Base-by-base conservation (phyloP, 176 grass and related monocot genomes). In the Aegilops longissima region DNA sequence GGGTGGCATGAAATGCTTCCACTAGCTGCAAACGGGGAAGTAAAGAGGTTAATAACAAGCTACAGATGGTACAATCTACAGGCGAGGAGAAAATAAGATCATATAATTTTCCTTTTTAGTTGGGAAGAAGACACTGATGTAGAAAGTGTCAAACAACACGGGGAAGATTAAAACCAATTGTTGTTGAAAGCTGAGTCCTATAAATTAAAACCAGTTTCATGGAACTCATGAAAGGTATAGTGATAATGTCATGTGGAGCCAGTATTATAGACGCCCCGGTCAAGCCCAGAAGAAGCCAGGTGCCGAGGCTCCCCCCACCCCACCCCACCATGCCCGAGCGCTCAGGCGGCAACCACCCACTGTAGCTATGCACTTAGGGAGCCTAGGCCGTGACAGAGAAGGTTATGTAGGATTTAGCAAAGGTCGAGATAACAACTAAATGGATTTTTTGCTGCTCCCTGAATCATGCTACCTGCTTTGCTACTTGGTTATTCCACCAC, bases 1-100 rank as follows among this genome's bases (percentile, higher is more conserved):
- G 84, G 38, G 96, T 98, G 54, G 96, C 96, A 89, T 95, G 93
- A 89, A 98, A 98, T 75, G 96, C 96, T 84, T 98, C 93, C 49
- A 98, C 91, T 86, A 98, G 84, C 96, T 98, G 88, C 49, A 81
- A 21, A 67, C 51, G 2, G 38, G 58, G 6, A 68, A 58, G 25
- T n/a, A 18, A 87, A 82, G 66, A 89, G 40, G 29, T 75, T 21
- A 87, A 75, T 30, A 80, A 51, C 81, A 70, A 77, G 47, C 51
- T 39, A 24, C 2, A 83, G 10, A 82, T 17, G 6, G 38, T 45
- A 59, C 24, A 44, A 13, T 68, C 33, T 77, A 76, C 14, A 78
- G 25, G 34, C 51, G 36, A 21, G 9, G 9, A 16, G 33, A 78
- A 77, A 45, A 61, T 49, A 27, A 0, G 56, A 18, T 21, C 31